Conservation (phyloP, 73 alveolate species). For the Vitrella brassicaformis region DNA sequence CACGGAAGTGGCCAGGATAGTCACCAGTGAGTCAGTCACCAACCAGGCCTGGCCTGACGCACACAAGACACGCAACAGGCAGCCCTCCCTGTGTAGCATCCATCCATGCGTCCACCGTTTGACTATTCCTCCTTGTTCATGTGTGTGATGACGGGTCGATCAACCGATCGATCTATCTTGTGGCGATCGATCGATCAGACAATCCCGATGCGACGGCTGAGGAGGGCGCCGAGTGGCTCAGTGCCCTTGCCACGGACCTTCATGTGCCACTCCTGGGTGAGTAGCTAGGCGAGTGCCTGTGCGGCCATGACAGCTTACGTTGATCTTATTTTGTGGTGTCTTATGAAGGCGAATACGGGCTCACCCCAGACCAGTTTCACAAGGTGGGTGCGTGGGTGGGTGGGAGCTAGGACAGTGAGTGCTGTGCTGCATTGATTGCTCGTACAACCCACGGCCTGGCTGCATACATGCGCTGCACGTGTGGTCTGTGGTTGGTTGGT, state of each 20-base stretch:
- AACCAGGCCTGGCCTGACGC: too few species aligned
- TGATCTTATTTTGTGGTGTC: too few species aligned
- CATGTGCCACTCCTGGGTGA: neutral
- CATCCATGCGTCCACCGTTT: neutral
- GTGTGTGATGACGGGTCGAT: neutral
- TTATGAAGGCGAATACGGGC: too few species aligned
- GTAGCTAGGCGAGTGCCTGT: too few species aligned
- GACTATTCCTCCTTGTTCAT: neutral
- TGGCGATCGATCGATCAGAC: neutral
- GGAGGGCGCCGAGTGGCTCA: neutral
- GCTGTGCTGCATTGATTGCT: too few species aligned
- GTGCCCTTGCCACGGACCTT: neutral
- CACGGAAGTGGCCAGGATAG: neutral
- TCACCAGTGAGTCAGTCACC: neutral
- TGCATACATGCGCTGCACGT: neutral
- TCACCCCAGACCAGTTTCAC: neutral
- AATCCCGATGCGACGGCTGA: neutral
- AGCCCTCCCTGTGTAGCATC: neutral
- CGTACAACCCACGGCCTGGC: neutral
- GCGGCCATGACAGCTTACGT: too few species aligned
- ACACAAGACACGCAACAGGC: neutral
- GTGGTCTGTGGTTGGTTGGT: neutral
- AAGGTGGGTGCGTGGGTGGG: neutral
- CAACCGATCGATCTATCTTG: neutral
- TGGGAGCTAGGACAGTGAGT: too few species aligned